Percentiles rank a stretch among this genome's conserved stretches.
These are phyloP conservation scores for Phytopythium sindhum DNA, from an alignment of 352 stramenopile species.

Conservation along the genomic window DNA sequence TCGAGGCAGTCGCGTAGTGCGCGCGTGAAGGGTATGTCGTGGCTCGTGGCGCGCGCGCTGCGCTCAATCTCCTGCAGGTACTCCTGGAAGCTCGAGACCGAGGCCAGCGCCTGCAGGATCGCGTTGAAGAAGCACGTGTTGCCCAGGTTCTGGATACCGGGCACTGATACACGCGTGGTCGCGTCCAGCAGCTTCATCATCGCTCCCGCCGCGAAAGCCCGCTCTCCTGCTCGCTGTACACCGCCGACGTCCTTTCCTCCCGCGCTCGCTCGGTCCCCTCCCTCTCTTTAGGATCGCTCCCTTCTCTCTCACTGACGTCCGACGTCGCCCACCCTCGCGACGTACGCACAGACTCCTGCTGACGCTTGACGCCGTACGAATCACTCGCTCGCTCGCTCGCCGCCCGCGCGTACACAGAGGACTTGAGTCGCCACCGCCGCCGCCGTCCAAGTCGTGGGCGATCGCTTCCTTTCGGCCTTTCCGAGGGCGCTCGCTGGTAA, in stretches of 20 bases:
- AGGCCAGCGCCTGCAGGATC: constrained; percentile 81
- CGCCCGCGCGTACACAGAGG: background rate
- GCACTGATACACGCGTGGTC: constrained; percentile 24
- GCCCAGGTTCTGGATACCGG: constrained; percentile 85
- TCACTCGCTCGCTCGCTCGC: background rate
- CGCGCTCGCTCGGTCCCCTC: background rate
- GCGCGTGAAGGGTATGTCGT: constrained; percentile 51
- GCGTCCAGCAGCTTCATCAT: constrained; percentile 12
- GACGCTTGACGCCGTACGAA: background rate
- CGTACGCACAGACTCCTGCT: background rate
- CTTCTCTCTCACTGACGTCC: background rate
- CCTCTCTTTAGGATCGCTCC: background rate
- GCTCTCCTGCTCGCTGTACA: background rate
- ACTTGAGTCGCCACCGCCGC: background rate
- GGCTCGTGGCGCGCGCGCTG: constrained; percentile 26
- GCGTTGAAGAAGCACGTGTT: constrained; percentile 92
- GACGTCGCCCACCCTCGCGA: background rate
- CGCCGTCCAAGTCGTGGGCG: background rate
- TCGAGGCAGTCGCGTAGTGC: constrained; percentile 64
- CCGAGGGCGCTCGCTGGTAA: background rate
- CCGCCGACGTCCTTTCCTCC: background rate
- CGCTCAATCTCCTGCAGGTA: constrained; percentile 67
- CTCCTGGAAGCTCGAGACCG: constrained; percentile 60
- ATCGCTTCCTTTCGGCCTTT: constrained; percentile 5
- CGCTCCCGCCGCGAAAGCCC: background rate